phyloP scores from a whole-genome alignment of 495 filamentous ascomycete genomes.

The Trichoderma erinaceum region DNA sequence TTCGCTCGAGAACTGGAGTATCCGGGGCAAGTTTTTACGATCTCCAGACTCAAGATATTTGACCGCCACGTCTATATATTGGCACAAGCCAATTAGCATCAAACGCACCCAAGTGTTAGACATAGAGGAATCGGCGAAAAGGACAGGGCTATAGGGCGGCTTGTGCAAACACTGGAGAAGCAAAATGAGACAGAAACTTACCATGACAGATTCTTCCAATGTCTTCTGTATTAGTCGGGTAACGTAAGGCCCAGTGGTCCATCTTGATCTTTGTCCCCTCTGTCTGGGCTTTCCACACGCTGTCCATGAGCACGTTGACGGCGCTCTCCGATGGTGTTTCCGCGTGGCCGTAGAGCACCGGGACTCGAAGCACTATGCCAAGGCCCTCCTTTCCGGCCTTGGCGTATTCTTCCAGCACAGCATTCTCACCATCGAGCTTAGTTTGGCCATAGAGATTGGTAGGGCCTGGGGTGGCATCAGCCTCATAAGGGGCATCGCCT shows the following conservation, averaged over 20 bases:
- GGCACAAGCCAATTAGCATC: background rate
- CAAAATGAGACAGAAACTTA: constrained; percentile 23
- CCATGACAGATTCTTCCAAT: constrained; percentile 69
- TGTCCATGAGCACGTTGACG: constrained; percentile 72
- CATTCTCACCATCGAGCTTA: constrained; percentile 78
- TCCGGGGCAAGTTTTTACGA: constrained; percentile 50
- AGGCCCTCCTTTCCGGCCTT: constrained; percentile 43
- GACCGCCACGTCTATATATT: constrained; percentile 49
- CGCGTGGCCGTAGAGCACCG: constrained; percentile 73
- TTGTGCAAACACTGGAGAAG: background rate
- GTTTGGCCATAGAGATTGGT: constrained; percentile 85
- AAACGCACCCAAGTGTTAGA: background rate
- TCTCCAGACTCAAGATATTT: constrained; percentile 49
- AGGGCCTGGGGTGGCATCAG: constrained; percentile 55
- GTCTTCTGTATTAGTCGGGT: constrained; percentile 82
- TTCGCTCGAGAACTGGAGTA: constrained; percentile 85
- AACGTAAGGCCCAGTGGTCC: constrained; percentile 84
- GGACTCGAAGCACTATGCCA: constrained; percentile 74
- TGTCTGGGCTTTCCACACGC: constrained; percentile 61
- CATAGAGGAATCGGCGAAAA: background rate
- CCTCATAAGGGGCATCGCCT: constrained; percentile 81
- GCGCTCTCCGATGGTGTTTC: constrained; percentile 67
- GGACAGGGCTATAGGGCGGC: background rate
- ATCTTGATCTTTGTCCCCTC: constrained; percentile 58
- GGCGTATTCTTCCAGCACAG: constrained; percentile 55